Conservation (phyloP, 768 basidiomycete genomes). For the Tephrocybe rancida region DNA sequence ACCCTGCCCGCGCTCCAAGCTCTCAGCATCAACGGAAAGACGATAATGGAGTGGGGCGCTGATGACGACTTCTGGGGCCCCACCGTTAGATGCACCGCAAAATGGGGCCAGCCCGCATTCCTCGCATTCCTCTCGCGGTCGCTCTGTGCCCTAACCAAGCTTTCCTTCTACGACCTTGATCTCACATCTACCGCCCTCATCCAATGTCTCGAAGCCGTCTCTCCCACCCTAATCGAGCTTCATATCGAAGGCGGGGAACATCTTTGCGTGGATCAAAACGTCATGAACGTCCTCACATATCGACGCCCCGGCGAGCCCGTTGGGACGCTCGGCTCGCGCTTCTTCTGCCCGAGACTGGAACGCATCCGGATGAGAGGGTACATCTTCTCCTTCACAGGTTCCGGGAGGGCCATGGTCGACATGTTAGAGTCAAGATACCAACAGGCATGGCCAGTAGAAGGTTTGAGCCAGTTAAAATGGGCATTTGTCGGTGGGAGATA, state of each 20-base stretch:
- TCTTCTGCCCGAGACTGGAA: background rate
- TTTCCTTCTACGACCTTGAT: background rate
- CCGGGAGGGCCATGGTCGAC: slow-evolving; percentile 3
- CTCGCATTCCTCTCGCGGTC: background rate
- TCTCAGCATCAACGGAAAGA: slow-evolving; percentile 7
- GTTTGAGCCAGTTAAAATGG: background rate
- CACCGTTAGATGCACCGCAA: background rate
- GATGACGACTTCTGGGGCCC: background rate
- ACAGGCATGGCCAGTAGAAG: background rate
- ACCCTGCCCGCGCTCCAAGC: slow-evolving; percentile 7
- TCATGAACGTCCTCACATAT: slow-evolving; percentile 4
- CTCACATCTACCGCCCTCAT: background rate
- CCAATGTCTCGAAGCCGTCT: background rate
- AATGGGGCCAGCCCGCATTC: slow-evolving; percentile 5
- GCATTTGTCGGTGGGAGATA: background rate
- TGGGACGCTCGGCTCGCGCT: background rate
- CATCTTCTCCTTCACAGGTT: background rate
- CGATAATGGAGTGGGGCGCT: background rate
- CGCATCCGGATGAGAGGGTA: background rate
- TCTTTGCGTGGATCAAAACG: background rate
- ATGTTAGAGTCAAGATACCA: slow-evolving; percentile 5
- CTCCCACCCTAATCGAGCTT: background rate
- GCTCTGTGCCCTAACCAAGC: background rate
- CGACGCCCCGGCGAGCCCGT: background rate
- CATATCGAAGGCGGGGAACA: slow-evolving; percentile 1